Evolutionary conservation across 108 stramenopile species (phyloP).

Genomic region (Discostella pseudostelligera): DNA sequence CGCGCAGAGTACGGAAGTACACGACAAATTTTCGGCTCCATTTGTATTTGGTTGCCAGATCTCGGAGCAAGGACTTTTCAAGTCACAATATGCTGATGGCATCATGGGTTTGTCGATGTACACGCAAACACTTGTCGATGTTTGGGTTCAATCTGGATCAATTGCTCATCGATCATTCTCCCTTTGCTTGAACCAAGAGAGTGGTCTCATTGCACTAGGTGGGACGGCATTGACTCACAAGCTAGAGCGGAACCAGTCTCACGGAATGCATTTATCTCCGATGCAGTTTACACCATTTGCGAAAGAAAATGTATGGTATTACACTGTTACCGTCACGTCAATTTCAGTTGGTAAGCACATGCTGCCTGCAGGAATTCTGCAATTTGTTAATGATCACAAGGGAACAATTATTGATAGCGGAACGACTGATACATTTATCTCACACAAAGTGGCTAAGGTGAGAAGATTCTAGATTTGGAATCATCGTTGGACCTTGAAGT

Average conservation of each 20-base stretch:
- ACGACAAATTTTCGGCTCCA: constrained; percentile 44
- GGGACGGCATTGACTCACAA: constrained; percentile 36
- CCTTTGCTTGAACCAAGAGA: constrained; percentile 57
- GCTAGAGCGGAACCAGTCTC: not conserved
- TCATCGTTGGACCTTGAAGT: not conserved
- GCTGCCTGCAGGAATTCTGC: constrained; percentile 23
- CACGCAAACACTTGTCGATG: constrained; percentile 50
- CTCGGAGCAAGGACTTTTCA: constrained; percentile 83
- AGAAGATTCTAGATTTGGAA: not conserved
- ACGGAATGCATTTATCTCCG: constrained; percentile 35
- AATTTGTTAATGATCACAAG: constrained; percentile 70
- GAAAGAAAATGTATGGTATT: constrained; percentile 59
- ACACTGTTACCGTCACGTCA: constrained; percentile 35
- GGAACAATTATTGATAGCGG: constrained; percentile 95
- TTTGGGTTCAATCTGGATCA: constrained; percentile 38
- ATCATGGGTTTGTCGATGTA: constrained; percentile 89
- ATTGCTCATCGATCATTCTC: constrained; percentile 64
- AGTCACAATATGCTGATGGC: constrained; percentile 92
- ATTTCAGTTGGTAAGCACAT: constrained; percentile 32
- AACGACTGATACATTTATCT: constrained; percentile 95
- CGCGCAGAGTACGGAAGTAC: constrained; percentile 14
- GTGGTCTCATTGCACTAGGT: constrained; percentile 65
- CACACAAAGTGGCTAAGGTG: constrained; percentile 45
- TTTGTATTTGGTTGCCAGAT: constrained; percentile 96
- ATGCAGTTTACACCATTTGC: constrained; percentile 57